Base-by-base conservation (phyloP, 1,284 basidiomycete genomes). In the Taiwanofungus camphoratus region DNA sequence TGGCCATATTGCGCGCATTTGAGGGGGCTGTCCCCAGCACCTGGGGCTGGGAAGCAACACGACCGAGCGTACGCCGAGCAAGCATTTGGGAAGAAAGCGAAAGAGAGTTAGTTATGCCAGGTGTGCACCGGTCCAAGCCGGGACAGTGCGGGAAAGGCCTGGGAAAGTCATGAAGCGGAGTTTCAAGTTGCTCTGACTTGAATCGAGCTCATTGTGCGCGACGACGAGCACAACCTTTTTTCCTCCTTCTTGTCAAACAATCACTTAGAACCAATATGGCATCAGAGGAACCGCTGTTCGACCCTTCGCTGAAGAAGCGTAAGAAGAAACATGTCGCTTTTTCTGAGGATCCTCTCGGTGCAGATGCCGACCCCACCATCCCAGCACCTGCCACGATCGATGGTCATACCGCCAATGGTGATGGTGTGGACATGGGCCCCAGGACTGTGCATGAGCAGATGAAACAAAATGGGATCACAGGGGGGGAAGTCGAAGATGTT, bases 1-100 rank as follows among this genome's bases (percentile, higher is more conserved):
- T 97, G 38, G 93, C 94, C 90, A 94, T 93, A 67, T 92, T 92
- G 55, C 86, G 80, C 55, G 87, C 79, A 62, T 74, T 71, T 52
- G 73, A 61, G 35, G 83, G 80, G 39, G 74, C 79, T 56, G 79
- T 76, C 51, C 71, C 74, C 65, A 78, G 69, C 57, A 73, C 72
- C 48, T 71, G 63, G 46, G 77, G 73, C 65, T 78, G 74, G 45
- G 70, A 62, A 42, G 72, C 73, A 54, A 76, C 69, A 69, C 80
- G 76, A 63, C 77, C 69, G 64, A 86, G 70, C 62, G 81, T 71
- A 68, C 74, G 74, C 68, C 87, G 79, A 63, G 84, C 78, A 58
- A 87, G 65, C 69, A 70, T 71, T 30, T n/a, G n/a, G 36, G 39
- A 29, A 36, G 44, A 52, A 49, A 48, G 49, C 42, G 55, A 54